Base-by-base conservation (phyloP, 139 green algal genomes). In the Tetradesmus obliquus region DNA sequence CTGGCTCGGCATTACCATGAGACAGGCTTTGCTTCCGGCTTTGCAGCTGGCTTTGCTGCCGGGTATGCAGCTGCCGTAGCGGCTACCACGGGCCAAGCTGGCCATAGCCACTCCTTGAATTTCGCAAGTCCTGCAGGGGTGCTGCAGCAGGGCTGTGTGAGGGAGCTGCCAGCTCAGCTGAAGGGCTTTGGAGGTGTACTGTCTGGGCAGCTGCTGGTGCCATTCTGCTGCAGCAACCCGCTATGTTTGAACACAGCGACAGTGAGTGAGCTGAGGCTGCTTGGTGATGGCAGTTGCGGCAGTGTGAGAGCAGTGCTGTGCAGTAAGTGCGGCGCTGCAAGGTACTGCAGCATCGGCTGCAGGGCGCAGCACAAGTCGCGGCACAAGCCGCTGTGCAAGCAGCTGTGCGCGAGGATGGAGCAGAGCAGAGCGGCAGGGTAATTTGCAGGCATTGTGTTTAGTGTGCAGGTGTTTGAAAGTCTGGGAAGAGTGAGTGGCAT, bases 11-110 rank as follows among this genome's bases (percentile, higher is more conserved):
- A 89, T 45, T 82, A 71, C 62, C 60, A 81, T 85, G 87, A 83
- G 12, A 60, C 87, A 6, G 87, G 71, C 0, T 84, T 71, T 76
- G 54, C 87, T 5, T 55, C 32, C 2, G 87, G 55, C 20, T 84
- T 84, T 60, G 87, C 74, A 91, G 87, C 74, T 74, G 72, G 87
- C 5, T 91, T 84, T 74, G 72, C 87, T 58, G 72, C 72, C 2
- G 55, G 55, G 2, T 84, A 32, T 24, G 87, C 87, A 32, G 72
- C 72, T 24, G 72, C 72, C n/a, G 72, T 71, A 69, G 86, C 51
- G 2, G 86, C 86, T 22, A 80, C 84, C 2, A 80, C 10, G 3
- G n/a, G 6, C 13, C 2, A 24, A 1, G 55, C n/a, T 57, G 12
- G 71, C 20, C 22, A 3, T 22, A 74, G 0, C 9, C 22, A 5